Evolutionary conservation across 129 eudicot species (phyloP), one percentile per base, ranked within the genome.

Genomic region (Glebionis coronaria): DNA sequence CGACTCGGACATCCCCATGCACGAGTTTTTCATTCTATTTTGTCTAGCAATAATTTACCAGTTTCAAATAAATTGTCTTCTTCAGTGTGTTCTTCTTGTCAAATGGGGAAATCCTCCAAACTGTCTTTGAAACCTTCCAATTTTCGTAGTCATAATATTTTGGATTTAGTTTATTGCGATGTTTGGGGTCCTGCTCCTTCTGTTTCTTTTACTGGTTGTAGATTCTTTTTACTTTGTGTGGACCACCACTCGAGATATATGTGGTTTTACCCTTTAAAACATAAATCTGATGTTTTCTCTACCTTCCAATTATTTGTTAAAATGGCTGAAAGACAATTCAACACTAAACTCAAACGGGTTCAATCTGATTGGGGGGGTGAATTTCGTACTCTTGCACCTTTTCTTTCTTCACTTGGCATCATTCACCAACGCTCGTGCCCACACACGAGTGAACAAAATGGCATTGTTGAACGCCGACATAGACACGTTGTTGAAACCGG

Each of bases 261-360:
- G 55, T 11, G 15, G 16, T 50, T 50, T 50, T 50, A 50, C 18
- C 55, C 55, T 50, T 50, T 50, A 28, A 50, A 50, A 50, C 55
- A 50, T 12, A 50, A 50, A 50, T 13, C 13, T n/a, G 31, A 28
- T 14, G 19, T 50, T 14, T 50, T 50, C 19, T 12, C 55, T 50
- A 50, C 55, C 55, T 50, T 50, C 55, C 15, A 50, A 50, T 50
- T 50, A 18, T 50, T 50, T 50, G 55, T 50, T 50, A 50, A 50
- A 50, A 50, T 50, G 55, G 15, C 55, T 12, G 55, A 50, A 50
- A 13, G 55, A 50, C 55, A 50, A 50, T 50, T 50, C 29, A 27
- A 27, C 29, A 27, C 29, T 27, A 27, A 27, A 27, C 29, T 27
- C 29, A 27, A 27, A 27, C 29, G 29, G 29, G 1, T 27, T 2